Base-by-base conservation (phyloP, 805 yeast species). In the Starmera amethionina region DNA sequence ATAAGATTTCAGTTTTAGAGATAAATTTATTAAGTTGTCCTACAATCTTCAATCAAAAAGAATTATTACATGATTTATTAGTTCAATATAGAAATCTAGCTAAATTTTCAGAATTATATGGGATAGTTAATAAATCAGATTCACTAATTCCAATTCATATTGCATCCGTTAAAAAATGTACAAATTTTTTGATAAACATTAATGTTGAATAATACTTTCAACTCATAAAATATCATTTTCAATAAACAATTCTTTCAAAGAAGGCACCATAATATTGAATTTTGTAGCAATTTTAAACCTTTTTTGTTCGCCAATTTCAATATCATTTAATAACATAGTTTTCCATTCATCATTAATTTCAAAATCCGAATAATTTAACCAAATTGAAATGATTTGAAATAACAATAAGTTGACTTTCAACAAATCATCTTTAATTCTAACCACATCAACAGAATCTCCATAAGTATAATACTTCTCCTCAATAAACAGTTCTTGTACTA, bases 21-120 rank as follows among this genome's bases (percentile, higher is more conserved):
- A 73, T 81, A 7, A 81, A 77, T 46, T 61, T 84, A 29, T 59
- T 84, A 47, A 82, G 88, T 52, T 83, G 90, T 50, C 86, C 88
- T 14, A 74, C 77, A 32, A 76, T 77, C 33, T 74, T 83, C 58
- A 70, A 75, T 41, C 66, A 77, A 2, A 67, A 67, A 15, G 70
- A 67, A 8, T 58, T 83, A 22, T 63, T 84, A 65, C 73, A 68
- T 44, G 67, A 69, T 12, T 52, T 83, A 3, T 59, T 84, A 46
- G 58, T 61, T 19, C 90, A 84, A 44, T 80, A 74, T 61, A 70
- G 80, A 51, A 75, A 76, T 42, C 52, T 82, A 36, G 70, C 77
- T 2, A 59, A 44, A 49, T 59, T 46, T 39, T 62, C 40, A 50
- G 70, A 70, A 19, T 47, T 55, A 12, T 64, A 60, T 44, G 64